Evolutionary conservation across 495 filamentous ascomycete species (phyloP), one percentile per base, ranked within the genome.

Genomic region (Penicillium canariense): DNA sequence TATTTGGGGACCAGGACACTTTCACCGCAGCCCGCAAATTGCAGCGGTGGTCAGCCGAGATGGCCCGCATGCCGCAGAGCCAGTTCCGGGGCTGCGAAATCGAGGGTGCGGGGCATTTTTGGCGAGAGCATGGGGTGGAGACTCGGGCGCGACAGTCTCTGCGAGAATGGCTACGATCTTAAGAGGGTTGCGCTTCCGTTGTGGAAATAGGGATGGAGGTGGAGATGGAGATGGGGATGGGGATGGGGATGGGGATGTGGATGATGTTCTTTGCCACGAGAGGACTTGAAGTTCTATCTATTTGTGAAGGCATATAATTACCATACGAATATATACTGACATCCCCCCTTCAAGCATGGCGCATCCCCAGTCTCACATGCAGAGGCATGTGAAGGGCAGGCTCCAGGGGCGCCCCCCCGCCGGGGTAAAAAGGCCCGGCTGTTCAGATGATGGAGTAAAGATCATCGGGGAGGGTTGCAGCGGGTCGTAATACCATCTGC

Each of bases 101-200:
- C 39, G 66, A 70, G 17, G 81, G 81, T 5, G 91, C 87, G 8
- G 89, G 87, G 3, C 91, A 96, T 70, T 96, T 96, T 61, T 96
- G 91, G 90, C 66, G 74, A 20, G 87, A 93, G 59, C 62, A 78
- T 5, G 84, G 82, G 4, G 84, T 79, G n/a, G 72, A 81, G 60
- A 56, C 62, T 34, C 71, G 78, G 55, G 72, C 92, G 58, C 77
- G 73, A 61, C 60, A 58, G 26, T 58, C 61, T 12, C 52, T 84
- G 17, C 63, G 71, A 63, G 60, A 66, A 42, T 84, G 77, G 79
- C 52, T 74, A 54, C 58, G 49, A 31, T 22, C 22, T 17, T 38
- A 31, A 25, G 34, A n/a, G n/a, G n/a, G n/a, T n/a, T n/a, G n/a
- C n/a, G n/a, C n/a, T n/a, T n/a, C n/a, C n/a, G n/a, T n/a, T n/a